Conservation (phyloP, 1,284 basidiomycete species). For the Uromyces viciae-fabae region DNA sequence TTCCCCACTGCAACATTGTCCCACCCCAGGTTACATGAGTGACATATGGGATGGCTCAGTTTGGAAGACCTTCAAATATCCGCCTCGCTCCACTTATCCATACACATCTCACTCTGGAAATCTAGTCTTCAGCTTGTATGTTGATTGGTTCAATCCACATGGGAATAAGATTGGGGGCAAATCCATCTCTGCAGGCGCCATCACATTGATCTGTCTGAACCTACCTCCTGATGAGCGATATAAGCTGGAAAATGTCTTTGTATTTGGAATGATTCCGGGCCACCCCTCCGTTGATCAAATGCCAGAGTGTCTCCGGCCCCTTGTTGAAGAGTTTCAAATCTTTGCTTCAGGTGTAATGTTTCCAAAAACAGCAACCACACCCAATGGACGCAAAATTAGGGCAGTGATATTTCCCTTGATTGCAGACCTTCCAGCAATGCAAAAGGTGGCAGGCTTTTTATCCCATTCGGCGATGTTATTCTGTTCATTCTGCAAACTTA, state of each 20-base stretch:
- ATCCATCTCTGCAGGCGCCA: not conserved
- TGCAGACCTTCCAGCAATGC: conserved; percentile 44
- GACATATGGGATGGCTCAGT: not conserved
- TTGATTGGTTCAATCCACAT: conserved; percentile 30
- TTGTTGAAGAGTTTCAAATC: conserved; percentile 1
- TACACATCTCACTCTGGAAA: not conserved
- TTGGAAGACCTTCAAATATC: not conserved
- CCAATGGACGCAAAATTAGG: not conserved
- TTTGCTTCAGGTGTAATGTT: conserved; percentile 11
- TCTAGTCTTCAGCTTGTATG: not conserved
- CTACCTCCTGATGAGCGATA: conserved; percentile 12
- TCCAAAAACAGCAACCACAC: not conserved
- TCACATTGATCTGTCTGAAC: conserved; percentile 4
- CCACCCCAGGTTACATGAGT: not conserved
- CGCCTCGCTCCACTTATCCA: no score
- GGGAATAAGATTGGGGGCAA: not conserved
- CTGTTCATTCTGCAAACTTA: conserved; percentile 34
- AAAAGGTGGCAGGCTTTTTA: conserved; percentile 23
- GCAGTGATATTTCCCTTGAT: conserved; percentile 42
- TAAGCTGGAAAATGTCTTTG: conserved; percentile 22
- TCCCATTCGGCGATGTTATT: not conserved
- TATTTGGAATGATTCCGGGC: conserved; percentile 1
- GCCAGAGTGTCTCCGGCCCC: not conserved
- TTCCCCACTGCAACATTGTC: no score
- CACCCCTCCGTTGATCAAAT: conserved; percentile 9